These are phyloP conservation scores for Pisolithus tinctorius DNA, from an alignment of 768 basidiomycete genomes.

Conservation along the genomic window DNA sequence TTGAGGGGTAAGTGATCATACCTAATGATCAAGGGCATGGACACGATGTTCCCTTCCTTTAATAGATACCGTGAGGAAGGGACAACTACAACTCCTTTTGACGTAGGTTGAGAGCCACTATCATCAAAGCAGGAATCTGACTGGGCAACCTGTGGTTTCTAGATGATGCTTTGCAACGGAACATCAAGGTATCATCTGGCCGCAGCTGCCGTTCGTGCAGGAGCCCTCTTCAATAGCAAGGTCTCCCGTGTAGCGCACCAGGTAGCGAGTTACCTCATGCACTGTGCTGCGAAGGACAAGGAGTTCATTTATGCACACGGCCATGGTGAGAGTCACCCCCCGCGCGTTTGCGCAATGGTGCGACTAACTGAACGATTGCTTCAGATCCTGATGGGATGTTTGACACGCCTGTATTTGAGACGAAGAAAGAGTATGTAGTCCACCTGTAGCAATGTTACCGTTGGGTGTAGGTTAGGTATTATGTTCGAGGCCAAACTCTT, in stretches of 20 bases:
- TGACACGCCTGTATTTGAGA: constrained; percentile 38
- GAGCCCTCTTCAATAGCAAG: constrained; percentile 42
- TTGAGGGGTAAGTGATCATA: constrained; percentile 37
- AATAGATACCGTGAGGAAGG: constrained; percentile 60
- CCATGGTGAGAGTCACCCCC: constrained; percentile 35
- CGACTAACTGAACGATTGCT: neutral
- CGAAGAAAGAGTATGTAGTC: neutral
- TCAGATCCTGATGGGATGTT: constrained; percentile 34
- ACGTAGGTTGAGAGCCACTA: constrained; percentile 35
- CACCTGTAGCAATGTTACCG: neutral
- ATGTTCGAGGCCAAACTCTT: neutral
- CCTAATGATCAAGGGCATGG: neutral
- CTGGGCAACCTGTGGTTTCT: neutral
- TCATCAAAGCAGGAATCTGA: neutral
- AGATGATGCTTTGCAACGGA: constrained; percentile 73
- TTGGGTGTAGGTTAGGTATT: neutral
- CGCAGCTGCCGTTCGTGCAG: constrained; percentile 50
- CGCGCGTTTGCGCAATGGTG: neutral
- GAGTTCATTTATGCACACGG: constrained; percentile 57
- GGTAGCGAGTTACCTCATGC: constrained; percentile 49
- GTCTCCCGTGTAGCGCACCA: constrained; percentile 56
- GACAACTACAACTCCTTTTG: constrained; percentile 76
- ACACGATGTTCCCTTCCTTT: neutral
- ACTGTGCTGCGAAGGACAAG: constrained; percentile 53
- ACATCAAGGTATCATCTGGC: constrained; percentile 67